Base-by-base conservation (phyloP, 148 eudicot species). In the Fagopyrum esculentum region DNA sequence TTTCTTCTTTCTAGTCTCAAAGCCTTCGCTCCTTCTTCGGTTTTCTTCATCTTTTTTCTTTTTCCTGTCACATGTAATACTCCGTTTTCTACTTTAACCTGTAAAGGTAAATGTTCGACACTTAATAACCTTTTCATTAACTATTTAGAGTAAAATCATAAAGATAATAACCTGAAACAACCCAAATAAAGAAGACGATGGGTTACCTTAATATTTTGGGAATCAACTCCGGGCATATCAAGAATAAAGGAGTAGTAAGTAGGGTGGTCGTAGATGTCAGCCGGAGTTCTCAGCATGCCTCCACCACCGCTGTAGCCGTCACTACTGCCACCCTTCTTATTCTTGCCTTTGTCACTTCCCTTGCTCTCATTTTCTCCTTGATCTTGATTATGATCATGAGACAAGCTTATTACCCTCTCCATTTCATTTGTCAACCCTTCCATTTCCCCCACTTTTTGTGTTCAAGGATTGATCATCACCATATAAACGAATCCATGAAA, bases 181-280 rank as follows among this genome's bases (percentile, higher is more conserved):
- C 40, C 3, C 26, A 22, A 22, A 22, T 22, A 22, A 22, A 22
- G 26, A 35, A 75, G 10, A 15, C 11, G 19, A 45, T 13, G 68
- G 17, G 16, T 44, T 3, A 81, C 86, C 86, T 83, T 83, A 78
- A 81, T 81, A 30, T 83, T 83, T 4, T 43, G 81, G 75, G 83
- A 77, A 73, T 83, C 81, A 76, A 83, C 79, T 56, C 83, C 86
- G 73, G 86, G 86, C 86, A 83, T 83, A 71, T 83, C 86, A 60
- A 78, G 76, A 76, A 83, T 46, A 63, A 83, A 81, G 56, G 83
- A 76, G 48, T 66, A 66, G 47, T 6, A 83, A 73, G 80, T 73
- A 46, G 83, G 81, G 64, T 83, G 73, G 13, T 83, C 86, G 72
- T 68, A 83, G 9, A 83, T 76, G 77, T 83, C 86, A 73, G 83